phyloP scores from a whole-genome alignment of 192 early-diverging fungal species.

The Kappamyces sp. region DNA sequence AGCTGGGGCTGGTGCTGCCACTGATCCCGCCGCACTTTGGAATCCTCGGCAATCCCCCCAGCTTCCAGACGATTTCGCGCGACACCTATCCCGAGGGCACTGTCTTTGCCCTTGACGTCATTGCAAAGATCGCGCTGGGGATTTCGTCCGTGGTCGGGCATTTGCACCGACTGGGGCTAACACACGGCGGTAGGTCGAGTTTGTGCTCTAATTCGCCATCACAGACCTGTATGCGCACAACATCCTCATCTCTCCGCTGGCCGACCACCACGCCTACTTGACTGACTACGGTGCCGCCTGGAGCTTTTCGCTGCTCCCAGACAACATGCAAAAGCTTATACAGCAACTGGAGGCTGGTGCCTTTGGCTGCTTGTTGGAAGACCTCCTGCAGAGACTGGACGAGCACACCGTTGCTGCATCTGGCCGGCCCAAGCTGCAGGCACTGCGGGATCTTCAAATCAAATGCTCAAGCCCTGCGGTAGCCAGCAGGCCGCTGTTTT shows the following conservation, averaged over 20 bases:
- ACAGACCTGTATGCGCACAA: conserved; percentile 22
- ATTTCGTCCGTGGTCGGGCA: conserved; percentile 13
- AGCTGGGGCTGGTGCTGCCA: conserved; percentile 4
- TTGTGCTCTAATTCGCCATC: no score
- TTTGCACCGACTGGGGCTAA: conserved; percentile 15
- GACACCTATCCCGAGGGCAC: conserved; percentile 16
- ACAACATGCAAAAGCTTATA: neutral
- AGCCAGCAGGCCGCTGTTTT: no score
- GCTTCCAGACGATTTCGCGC: conserved; percentile 14
- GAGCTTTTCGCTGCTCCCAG: neutral
- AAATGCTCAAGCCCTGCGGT: no score
- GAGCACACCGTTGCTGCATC: no score
- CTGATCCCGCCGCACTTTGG: conserved; percentile 15
- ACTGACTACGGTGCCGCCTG: conserved; percentile 25
- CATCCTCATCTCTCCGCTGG: conserved; percentile 6
- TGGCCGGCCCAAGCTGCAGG: no score
- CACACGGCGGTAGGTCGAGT: conserved; percentile 4
- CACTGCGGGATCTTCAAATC: no score
- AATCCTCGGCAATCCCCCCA: conserved; percentile 17
- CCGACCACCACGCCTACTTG: neutral
- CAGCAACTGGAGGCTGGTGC: conserved; percentile 17
- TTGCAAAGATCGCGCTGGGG: neutral
- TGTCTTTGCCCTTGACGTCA: neutral
- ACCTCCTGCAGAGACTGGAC: neutral
- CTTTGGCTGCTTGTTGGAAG: conserved; percentile 24